A percentile compares a stretch with the other conserved stretches of the same genome.
Evolutionary conservation across 1,284 basidiomycete genomes (phyloP).

Genomic region (Trametes pubescens): DNA sequence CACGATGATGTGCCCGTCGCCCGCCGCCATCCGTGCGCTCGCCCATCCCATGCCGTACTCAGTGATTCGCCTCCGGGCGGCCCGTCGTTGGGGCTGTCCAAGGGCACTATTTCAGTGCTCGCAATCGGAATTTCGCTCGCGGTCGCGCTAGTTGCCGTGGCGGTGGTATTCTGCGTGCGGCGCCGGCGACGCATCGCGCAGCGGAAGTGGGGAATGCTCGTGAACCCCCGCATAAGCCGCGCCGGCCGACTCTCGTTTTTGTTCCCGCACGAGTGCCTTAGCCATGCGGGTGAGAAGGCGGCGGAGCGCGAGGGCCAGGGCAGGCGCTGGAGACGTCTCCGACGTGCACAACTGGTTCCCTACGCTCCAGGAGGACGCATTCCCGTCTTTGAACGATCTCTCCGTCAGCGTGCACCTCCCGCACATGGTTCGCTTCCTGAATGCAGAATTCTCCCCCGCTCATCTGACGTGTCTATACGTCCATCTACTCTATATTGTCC

Average conservation of each 20-base stretch:
- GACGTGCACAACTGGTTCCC: constrained; percentile 57
- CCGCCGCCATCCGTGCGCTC: no score
- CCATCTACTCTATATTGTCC: constrained; percentile 52
- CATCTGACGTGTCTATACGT: constrained; percentile 61
- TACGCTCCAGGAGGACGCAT: constrained; percentile 54
- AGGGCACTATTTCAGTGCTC: constrained; percentile 70
- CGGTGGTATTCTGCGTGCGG: constrained; percentile 51
- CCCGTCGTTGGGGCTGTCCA: constrained; percentile 40
- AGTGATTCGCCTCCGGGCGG: constrained; percentile 29
- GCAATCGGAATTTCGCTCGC: constrained; percentile 62
- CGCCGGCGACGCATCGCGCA: constrained; percentile 47
- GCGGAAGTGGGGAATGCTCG: constrained; percentile 39
- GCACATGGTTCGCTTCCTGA: constrained; percentile 56
- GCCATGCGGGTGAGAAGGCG: constrained; percentile 26
- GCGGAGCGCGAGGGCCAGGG: constrained; percentile 8
- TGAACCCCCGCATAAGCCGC: constrained; percentile 39
- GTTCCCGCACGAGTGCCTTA: constrained; percentile 28
- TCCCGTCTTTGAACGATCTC: constrained; percentile 62
- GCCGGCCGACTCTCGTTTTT: constrained; percentile 37
- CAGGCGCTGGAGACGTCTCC: constrained; percentile 45
- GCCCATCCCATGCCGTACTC: constrained; percentile 34
- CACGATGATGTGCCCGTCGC: no score
- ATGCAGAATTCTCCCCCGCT: constrained; percentile 51
- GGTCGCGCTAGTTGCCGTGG: constrained; percentile 53
- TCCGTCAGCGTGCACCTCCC: constrained; percentile 53